Conservation (phyloP, 1,284 basidiomycete species). For the Xerocomus minutiporus region DNA sequence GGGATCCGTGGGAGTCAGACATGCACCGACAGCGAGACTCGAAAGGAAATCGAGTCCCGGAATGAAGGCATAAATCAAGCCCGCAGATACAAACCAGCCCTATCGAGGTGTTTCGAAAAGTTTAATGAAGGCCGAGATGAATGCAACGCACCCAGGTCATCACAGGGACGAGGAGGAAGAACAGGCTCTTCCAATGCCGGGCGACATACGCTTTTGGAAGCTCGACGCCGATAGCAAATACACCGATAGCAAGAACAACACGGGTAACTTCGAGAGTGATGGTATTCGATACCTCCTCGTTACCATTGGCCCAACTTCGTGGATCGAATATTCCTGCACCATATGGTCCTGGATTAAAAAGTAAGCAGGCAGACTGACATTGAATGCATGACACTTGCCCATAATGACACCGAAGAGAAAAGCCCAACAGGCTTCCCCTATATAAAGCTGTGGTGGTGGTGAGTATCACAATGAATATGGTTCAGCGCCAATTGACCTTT, state of each 20-base stretch:
- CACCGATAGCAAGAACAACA: slow-evolving; percentile 95
- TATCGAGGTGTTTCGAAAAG: slow-evolving; percentile 27
- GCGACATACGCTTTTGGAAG: slow-evolving; percentile 91
- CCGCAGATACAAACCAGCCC: slow-evolving; percentile 91
- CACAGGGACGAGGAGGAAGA: slow-evolving; percentile 83
- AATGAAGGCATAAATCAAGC: slow-evolving; percentile 84
- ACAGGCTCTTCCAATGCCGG: slow-evolving; percentile 85
- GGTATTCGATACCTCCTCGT: slow-evolving; percentile 52
- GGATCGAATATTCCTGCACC: slow-evolving; percentile 86
- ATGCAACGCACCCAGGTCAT: slow-evolving; percentile 75
- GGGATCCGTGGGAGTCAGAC: slow-evolving; percentile 95
- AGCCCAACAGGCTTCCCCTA: slow-evolving; percentile 96
- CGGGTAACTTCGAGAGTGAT: slow-evolving; percentile 90
- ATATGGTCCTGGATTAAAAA: slow-evolving; percentile 63
- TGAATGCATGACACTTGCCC: slow-evolving; percentile 39
- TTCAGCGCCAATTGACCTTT: slow-evolving; percentile 44
- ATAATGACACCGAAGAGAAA: slow-evolving; percentile 94
- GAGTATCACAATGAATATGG: slow-evolving; percentile 5
- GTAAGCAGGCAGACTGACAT: not conserved
- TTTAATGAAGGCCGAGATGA: slow-evolving; percentile 8
- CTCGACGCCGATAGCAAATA: slow-evolving; percentile 97
- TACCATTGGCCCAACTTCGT: slow-evolving; percentile 67
- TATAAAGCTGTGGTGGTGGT: slow-evolving; percentile 60
- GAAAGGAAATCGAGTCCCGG: slow-evolving; percentile 85
- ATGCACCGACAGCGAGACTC: slow-evolving; percentile 85